Percentiles rank a stretch among this genome's conserved stretches.
These are phyloP conservation scores for Eucalyptus urophylla DNA, from an alignment of 345 rosid genomes.

Conservation along the genomic window DNA sequence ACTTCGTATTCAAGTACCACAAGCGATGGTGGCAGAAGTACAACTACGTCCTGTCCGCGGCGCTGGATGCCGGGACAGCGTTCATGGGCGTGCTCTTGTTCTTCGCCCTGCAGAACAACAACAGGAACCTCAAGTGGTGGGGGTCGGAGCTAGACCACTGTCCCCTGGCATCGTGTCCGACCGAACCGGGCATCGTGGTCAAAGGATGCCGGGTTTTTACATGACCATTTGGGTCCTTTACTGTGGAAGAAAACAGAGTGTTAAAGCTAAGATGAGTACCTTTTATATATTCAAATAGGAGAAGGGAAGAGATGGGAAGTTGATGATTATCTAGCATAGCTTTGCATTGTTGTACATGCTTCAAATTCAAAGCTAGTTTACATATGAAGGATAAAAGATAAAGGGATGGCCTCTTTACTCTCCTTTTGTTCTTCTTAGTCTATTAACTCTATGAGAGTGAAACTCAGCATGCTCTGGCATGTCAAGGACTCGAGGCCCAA, in stretches of 20 bases:
- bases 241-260: not conserved
- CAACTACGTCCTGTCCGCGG: slow-evolving; percentile 90
- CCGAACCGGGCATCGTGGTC: slow-evolving; percentile 66
- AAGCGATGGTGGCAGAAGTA: slow-evolving; percentile 99
- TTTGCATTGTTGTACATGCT: not conserved
- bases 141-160: slow-evolving; percentile 84
- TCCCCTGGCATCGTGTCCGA: slow-evolving; percentile 81
- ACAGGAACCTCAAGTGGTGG: slow-evolving; percentile 74
- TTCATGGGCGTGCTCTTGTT: slow-evolving; percentile 94
- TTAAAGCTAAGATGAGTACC: not conserved
- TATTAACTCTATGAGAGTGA: not conserved
- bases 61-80: slow-evolving; percentile 96
- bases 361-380: not conserved
- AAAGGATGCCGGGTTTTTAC: slow-evolving; percentile 50
- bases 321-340: not conserved
- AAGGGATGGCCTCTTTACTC: not conserved
- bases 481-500: not conserved
- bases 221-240: not conserved
- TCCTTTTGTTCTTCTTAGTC: not conserved
- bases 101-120: slow-evolving; percentile 75
- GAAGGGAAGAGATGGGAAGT: not conserved
- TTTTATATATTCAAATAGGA: not conserved
- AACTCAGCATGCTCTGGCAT: not conserved
- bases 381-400: not conserved
- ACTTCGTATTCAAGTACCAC: slow-evolving; percentile 75